Percentiles rank a stretch among this genome's conserved stretches.
phyloP scores from a whole-genome alignment of 1,284 basidiomycete species.

The Xanthoconium separans region DNA sequence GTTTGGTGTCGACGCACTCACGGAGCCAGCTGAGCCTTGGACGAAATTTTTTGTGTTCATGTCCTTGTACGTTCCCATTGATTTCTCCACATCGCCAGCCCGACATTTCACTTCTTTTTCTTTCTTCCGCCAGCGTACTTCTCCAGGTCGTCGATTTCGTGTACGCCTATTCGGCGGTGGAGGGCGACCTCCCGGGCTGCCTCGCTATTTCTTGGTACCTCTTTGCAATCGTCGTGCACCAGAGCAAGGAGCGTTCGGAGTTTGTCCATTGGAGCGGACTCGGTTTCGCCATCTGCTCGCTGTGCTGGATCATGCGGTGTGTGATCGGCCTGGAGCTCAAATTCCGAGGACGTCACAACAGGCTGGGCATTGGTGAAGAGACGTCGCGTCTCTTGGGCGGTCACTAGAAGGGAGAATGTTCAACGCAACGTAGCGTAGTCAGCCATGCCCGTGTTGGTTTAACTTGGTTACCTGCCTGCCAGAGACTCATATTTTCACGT shows the following conservation, averaged over 20 bases:
- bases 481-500: background rate
- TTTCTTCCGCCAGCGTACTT: conserved; percentile 59
- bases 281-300: conserved; percentile 81
- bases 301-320: conserved; percentile 84
- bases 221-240: conserved; percentile 84
- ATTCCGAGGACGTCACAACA: conserved; percentile 35
- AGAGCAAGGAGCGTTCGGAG: conserved; percentile 44
- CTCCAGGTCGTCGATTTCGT: conserved; percentile 87
- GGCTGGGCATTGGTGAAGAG: conserved; percentile 33
- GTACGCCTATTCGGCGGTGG: conserved; percentile 85
- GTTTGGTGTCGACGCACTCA: conserved; percentile 78
- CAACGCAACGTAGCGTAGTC: background rate
- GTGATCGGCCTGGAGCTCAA: conserved; percentile 49
- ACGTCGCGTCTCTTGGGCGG: conserved; percentile 35
- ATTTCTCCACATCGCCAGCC: background rate
- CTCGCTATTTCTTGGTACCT: conserved; percentile 83
- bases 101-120: background rate
- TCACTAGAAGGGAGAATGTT: conserved; percentile 10
- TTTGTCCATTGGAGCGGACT: conserved; percentile 91
- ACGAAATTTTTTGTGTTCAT: conserved; percentile 92
- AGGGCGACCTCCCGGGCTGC: conserved; percentile 89
- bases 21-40: conserved; percentile 74
- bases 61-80: conserved; percentile 50
- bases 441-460: background rate
- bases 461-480: background rate